Evolutionary conservation across 441 rosid genomes (phyloP), one percentile per base, ranked within the genome.

Genomic region (Theobroma grandiflorum): DNA sequence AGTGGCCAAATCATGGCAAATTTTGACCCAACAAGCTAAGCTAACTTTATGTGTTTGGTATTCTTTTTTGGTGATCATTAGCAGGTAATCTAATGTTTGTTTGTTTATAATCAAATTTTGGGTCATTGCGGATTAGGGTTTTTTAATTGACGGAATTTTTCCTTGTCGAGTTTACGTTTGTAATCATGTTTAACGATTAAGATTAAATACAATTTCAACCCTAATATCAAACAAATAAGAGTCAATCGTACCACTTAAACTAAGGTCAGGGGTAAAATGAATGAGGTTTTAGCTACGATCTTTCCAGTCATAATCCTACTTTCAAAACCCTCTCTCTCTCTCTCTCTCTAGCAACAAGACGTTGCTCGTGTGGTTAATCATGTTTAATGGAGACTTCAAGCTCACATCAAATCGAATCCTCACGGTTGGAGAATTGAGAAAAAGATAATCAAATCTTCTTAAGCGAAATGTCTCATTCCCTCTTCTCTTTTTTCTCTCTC

Each of bases 291-390:
- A 26, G 31, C 1, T 26, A 26, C 31, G 31, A 26, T 26, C 31
- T 26, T 26, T 26, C 31, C 0, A 26, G 31, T 26, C 31, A 26
- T 26, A 26, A 26, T 26, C 31, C 31, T 26, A 1, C 31, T 1
- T 26, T 26, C 31, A 26, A 26, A 26, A 26, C 31, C 1, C 31
- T 26, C 31, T 57, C 3, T 57, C 4, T 18, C 11, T 22, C 33
- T 59, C 64, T 59, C 22, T 31, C 40, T 31, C 10, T 37, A 0
- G 2, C 3, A 11, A 31, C 4, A 15, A 43, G 40, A 40, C 22
- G 61, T n/a, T 68, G 63, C n/a, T 40, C 79, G 65, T 76, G 78
- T 68, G 81, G 20, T 59, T 80, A 77, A 82, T 85, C 72, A 80
- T 77, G 69, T 49, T 75, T 74, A 26, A 22, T 47, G 4, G 37